phyloP scores from a whole-genome alignment of 2,329 filamentous ascomycete genomes.

The Diaporthe nobilis region DNA sequence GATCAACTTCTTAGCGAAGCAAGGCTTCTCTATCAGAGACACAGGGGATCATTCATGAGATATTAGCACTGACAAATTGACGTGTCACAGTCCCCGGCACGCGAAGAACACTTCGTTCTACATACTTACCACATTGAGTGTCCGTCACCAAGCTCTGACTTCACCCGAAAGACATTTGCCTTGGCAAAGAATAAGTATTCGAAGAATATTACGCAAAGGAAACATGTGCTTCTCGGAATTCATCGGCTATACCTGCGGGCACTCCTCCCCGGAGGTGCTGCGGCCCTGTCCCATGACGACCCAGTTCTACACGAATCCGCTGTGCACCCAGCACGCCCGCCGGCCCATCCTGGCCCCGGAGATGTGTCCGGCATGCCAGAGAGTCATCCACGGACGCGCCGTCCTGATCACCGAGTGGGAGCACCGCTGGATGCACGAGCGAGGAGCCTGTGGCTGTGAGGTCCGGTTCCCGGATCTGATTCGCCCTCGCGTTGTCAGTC shows the following conservation, averaged over 20 bases:
- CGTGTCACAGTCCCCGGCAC: not conserved
- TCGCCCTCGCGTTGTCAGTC: conserved; percentile 51
- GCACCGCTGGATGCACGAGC: conserved; percentile 61
- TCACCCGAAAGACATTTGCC: not conserved
- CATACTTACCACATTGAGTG: not conserved
- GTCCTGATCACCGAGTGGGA: conserved; percentile 58
- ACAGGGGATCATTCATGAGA: not conserved
- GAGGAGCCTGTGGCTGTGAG: conserved; percentile 57
- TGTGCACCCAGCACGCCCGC: conserved; percentile 50
- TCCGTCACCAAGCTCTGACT: not conserved
- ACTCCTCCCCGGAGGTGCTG: conserved; percentile 57
- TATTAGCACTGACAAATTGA: not conserved
- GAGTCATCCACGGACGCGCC: conserved; percentile 56
- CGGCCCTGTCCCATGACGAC: conserved; percentile 61
- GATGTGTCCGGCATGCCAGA: conserved; percentile 57
- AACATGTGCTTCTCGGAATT: conserved; percentile 64
- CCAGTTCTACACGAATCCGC: conserved; percentile 51
- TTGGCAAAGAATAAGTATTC: not conserved
- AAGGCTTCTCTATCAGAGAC: not conserved
- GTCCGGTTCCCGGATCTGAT: conserved; percentile 55
- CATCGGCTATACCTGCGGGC: conserved; percentile 63
- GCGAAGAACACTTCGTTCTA: not conserved
- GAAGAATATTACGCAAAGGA: not conserved
- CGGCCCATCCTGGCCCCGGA: conserved; percentile 50
- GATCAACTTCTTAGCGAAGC: not conserved